A percentile compares a stretch with the other conserved stretches of the same genome.
Evolutionary conservation across 345 rosid genomes (phyloP).

Genomic region (Linum trigynum): DNA sequence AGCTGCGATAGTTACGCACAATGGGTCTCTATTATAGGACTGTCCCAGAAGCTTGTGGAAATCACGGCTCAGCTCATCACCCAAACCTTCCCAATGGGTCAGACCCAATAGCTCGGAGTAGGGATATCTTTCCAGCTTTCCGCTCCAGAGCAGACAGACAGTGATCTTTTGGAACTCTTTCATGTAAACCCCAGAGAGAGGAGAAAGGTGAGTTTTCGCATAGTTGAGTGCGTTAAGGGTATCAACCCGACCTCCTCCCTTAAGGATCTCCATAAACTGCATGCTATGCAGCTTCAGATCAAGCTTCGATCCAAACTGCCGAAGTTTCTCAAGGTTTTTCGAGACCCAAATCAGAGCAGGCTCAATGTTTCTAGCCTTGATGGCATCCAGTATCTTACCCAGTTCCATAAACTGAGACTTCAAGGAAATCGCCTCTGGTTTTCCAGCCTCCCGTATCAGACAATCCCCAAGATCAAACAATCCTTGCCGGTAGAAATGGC

Average conservation of each 20-base stretch:
- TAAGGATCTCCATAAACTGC: conserved; percentile 55
- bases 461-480: conserved; percentile 76
- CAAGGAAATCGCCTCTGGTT: conserved; percentile 28
- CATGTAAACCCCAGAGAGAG: conserved; percentile 28
- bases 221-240: conserved; percentile 34
- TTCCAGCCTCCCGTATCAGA: conserved; percentile 50
- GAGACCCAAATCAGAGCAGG: conserved; percentile 78
- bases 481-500: conserved; percentile 63
- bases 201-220: conserved; percentile 45
- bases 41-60: conserved; percentile 46
- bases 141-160: conserved; percentile 42
- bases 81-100: conserved; percentile 36
- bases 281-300: conserved; percentile 49
- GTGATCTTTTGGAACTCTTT: conserved; percentile 42
- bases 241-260: conserved; percentile 36
- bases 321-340: conserved; percentile 39
- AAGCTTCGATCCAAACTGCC: conserved; percentile 37
- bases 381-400: conserved; percentile 44
- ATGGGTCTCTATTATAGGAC: conserved; percentile 35
- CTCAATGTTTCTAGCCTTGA: conserved; percentile 39
- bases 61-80: conserved; percentile 39
- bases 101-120: conserved; percentile 39
- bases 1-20: conserved; percentile 48
- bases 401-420: conserved; percentile 51
- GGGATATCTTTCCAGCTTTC: conserved; percentile 50